These are phyloP conservation scores for Thraustochytrium striatum DNA, from an alignment of 352 stramenopile genomes.

Conservation along the genomic window DNA sequence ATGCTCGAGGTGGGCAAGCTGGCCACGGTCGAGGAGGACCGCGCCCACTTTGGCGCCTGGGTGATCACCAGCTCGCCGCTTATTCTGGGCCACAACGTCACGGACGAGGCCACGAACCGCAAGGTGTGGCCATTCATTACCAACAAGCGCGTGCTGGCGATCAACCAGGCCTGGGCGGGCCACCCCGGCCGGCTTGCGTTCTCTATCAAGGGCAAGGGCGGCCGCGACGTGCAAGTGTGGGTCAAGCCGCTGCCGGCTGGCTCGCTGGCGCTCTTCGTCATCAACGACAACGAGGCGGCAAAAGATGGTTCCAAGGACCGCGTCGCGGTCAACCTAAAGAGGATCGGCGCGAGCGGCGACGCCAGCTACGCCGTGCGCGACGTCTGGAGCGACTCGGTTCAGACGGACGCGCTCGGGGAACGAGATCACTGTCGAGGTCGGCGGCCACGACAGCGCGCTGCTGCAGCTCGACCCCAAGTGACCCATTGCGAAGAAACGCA, in stretches of 20 bases:
- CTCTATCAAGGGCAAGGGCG: neutral
- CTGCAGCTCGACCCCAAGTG: too few relatives aligned
- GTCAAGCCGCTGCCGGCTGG: slow-evolving; percentile 32
- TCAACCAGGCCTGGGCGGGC: slow-evolving; percentile 54
- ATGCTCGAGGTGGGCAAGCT: slow-evolving; percentile 56
- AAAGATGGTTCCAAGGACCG: neutral
- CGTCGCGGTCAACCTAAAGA: neutral
- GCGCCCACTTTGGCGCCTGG: slow-evolving; percentile 55
- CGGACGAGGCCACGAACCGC: slow-evolving; percentile 2
- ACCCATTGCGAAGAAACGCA: too few relatives aligned
- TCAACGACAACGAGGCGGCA: slow-evolving; percentile 21
- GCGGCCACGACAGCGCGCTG: neutral
- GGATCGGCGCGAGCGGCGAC: neutral
- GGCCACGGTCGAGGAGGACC: slow-evolving; percentile 33
- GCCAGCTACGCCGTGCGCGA: neutral
- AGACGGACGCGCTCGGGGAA: neutral
- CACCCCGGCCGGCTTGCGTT: slow-evolving; percentile 28
- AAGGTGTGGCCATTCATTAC: slow-evolving; percentile 52
- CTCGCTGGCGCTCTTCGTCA: neutral
- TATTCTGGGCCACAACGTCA: slow-evolving; percentile 49
- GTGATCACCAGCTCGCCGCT: slow-evolving; percentile 54
- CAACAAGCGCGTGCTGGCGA: slow-evolving; percentile 50
- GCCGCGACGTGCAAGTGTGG: slow-evolving; percentile 16
- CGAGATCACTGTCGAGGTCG: neutral
- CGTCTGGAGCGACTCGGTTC: slow-evolving; percentile 1